Evolutionary conservation across 306 rosid species (phyloP), one percentile per base, ranked within the genome.

Genomic region (Vigna hirtella): DNA sequence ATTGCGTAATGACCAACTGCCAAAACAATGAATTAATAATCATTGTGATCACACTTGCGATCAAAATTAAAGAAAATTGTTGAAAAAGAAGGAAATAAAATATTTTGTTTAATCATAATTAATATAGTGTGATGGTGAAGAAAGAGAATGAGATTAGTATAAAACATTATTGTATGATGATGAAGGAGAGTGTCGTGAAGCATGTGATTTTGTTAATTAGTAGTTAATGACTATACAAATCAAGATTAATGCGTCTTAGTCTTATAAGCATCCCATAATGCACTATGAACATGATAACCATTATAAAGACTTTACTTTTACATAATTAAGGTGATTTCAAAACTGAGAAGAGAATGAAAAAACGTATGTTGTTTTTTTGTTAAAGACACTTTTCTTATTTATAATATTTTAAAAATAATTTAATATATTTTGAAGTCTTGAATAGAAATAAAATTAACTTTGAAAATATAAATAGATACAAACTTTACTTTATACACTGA

Each of bases 11-110:
- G 74, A 70, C 61, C 77, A 71, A 80, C 17, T 57, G 76, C 73
- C 67, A 76, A 73, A 63, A 76, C 80, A 59, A 76, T 34, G 53
- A 59, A 56, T 52, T 47, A 40, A 42, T 47, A 40, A 42, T 74
- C 15, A 34, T 2, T 42, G 47, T 18, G 66, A 76, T 62, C 58
- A 70, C 45, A 40, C 24, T 66, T 76, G 12, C 24, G 7, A 17
- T 43, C 45, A 49, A 65, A 20, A 15, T 2, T 16, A 75, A 63
- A 53, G 51, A 14, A 75, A 17, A 49, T 12, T 11, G 79, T 75
- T 75, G 72, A 62, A 36, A 26, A 18, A 63, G 38, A 20, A 71
- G 13, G 17, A 63, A 14, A 22, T 17, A 56, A 78, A 56, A 52
- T 43, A 28, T 5, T 20, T 14, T 3, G 63, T 13, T 70, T 71